These are phyloP conservation scores for Xylariaceae sp. DNA, from an alignment of 2,329 filamentous ascomycete species.

Conservation along the genomic window DNA sequence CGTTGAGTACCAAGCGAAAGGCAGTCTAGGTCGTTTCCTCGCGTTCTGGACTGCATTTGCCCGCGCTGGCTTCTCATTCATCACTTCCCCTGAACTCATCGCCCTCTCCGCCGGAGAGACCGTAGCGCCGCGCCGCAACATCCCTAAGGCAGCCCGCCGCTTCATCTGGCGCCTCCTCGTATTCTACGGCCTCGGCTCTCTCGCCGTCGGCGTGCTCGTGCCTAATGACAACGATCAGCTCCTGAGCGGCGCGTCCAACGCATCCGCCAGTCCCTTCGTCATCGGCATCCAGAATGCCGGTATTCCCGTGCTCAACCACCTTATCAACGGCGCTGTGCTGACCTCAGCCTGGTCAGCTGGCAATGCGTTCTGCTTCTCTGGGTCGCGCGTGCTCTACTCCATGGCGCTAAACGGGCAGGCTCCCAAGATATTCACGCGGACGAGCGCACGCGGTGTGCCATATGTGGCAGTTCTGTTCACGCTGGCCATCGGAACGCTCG, in stretches of 20 bases:
- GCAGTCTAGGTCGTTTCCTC: constrained; percentile 49
- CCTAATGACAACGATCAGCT: constrained; percentile 61
- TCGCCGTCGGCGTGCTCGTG: constrained; percentile 57
- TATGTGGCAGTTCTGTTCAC: constrained; percentile 50
- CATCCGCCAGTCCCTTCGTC: constrained; percentile 58
- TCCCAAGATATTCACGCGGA: constrained; percentile 54
- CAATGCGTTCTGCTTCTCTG: constrained; percentile 60
- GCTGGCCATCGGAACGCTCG: constrained; percentile 57
- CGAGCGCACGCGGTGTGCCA: constrained; percentile 58
- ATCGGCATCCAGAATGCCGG: constrained; percentile 62
- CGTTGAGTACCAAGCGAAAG: constrained; percentile 42
- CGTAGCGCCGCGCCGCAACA: constrained; percentile 57
- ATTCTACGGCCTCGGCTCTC: constrained; percentile 59
- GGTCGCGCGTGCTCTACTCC: constrained; percentile 64
- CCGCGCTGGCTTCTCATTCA: constrained; percentile 57
- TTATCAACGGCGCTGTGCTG: constrained; percentile 64
- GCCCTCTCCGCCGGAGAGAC: constrained; percentile 62
- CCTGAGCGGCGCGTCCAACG: constrained; percentile 52
- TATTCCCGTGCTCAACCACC: constrained; percentile 57
- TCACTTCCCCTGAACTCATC: constrained; percentile 58
- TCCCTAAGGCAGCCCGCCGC: constrained; percentile 58
- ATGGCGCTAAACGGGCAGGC: constrained; percentile 63
- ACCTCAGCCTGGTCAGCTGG: constrained; percentile 60
- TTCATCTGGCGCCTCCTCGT: constrained; percentile 58
- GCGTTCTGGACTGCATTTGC: constrained; percentile 54